phyloP scores from a whole-genome alignment of 1,284 basidiomycete genomes.

The Ceratobasidium papillatum region DNA sequence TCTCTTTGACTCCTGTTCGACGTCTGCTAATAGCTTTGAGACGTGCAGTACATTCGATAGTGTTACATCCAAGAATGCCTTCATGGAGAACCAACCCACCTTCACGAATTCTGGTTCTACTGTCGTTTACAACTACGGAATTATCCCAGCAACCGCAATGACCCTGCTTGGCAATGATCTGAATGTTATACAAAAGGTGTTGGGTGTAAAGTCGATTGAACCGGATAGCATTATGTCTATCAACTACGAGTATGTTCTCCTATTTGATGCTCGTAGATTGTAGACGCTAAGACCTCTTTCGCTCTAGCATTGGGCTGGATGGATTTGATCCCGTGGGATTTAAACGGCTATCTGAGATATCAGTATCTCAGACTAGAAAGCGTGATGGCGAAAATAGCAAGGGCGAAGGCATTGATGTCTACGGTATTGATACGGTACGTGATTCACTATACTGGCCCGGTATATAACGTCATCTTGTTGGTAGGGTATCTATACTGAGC shows the following conservation, averaged over 20 bases:
- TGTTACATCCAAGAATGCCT: not conserved
- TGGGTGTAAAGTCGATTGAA: constrained; percentile 38
- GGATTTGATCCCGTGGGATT: not conserved
- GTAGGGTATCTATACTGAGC: constrained; percentile 18
- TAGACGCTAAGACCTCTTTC: too few species aligned
- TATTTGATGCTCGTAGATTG: not conserved
- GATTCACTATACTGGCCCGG: not conserved
- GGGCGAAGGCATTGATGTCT: not conserved
- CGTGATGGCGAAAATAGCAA: not conserved
- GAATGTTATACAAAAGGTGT: not conserved
- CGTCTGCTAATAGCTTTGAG: not conserved
- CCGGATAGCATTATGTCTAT: constrained; percentile 25
- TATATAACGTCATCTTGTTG: not conserved
- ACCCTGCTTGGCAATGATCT: not conserved
- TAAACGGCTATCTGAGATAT: not conserved
- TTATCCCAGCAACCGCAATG: constrained; percentile 37
- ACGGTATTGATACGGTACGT: constrained; percentile 14
- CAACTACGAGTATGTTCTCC: constrained; percentile 6
- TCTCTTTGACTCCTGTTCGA: not conserved
- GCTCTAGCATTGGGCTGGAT: not conserved
- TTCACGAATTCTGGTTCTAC: not conserved
- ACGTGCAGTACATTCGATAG: not conserved
- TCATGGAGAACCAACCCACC: not conserved
- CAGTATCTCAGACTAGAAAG: not conserved
- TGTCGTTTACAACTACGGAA: constrained; percentile 24